These are phyloP conservation scores for Saccharomycopsis fermentans DNA, from an alignment of 805 yeast species.

Conservation along the genomic window DNA sequence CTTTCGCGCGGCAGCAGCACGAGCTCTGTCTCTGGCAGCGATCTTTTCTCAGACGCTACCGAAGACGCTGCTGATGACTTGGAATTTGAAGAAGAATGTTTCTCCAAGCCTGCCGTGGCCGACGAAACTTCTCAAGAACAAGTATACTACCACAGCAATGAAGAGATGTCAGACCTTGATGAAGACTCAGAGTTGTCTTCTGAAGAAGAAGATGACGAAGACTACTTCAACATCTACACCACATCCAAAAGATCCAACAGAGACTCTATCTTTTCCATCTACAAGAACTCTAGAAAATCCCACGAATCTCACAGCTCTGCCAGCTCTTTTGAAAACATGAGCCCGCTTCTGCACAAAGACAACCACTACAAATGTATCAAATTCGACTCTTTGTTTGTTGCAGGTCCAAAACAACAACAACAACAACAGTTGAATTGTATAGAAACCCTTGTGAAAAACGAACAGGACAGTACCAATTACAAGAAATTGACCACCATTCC, in stretches of 20 bases:
- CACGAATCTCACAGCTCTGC: conserved; percentile 2
- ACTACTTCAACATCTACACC: background rate
- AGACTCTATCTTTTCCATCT: background rate
- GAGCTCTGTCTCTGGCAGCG: background rate
- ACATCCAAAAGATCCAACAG: background rate
- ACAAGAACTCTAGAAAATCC: background rate
- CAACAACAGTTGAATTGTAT: background rate
- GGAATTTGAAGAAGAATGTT: conserved; percentile 1
- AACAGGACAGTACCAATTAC: background rate
- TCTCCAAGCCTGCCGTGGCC: background rate
- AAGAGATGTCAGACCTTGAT: background rate
- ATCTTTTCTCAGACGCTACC: background rate
- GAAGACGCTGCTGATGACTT: conserved; percentile 1
- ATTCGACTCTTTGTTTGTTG: conserved; percentile 11
- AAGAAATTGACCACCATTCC: conserved; percentile 13
- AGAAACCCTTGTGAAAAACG: background rate
- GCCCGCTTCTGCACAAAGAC: conserved; percentile 12
- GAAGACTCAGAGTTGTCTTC: conserved; percentile 12
- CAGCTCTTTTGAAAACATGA: conserved; percentile 6
- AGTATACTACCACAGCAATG: background rate
- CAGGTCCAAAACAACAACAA: conserved; percentile 1
- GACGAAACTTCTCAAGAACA: background rate
- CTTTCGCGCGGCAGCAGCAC: background rate
- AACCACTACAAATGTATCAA: conserved; percentile 6
- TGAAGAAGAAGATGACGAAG: conserved; percentile 8